phyloP scores from a whole-genome alignment of 1,139 yeast genomes.

The Suhomyces panamericanus region DNA sequence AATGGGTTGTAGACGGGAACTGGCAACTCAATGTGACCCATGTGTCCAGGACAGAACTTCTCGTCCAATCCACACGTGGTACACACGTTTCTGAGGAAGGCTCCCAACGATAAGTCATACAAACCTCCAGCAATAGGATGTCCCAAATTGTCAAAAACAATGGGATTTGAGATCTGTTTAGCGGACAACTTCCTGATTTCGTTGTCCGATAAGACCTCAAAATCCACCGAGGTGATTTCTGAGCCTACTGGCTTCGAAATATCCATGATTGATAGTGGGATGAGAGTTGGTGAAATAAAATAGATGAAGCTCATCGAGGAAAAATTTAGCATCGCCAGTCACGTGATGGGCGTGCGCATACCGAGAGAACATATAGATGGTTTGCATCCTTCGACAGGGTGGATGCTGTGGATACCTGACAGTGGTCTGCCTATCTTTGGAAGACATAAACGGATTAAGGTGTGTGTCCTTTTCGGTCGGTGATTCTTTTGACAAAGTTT shows the following conservation, averaged over 20 bases:
- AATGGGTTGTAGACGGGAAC: slow-evolving; percentile 94
- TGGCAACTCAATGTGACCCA: slow-evolving; percentile 96
- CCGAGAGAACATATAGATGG: neutral
- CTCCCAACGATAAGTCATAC: slow-evolving; percentile 92
- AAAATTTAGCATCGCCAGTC: slow-evolving; percentile 2
- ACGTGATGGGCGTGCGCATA: slow-evolving; percentile 5
- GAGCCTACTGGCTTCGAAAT: slow-evolving; percentile 95
- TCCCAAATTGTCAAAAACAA: slow-evolving; percentile 91
- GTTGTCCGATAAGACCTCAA: slow-evolving; percentile 76
- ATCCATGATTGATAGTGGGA: slow-evolving; percentile 58
- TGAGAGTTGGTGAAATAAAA: slow-evolving; percentile 7
- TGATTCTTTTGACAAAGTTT: too few species aligned
- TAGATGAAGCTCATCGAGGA: slow-evolving; percentile 7
- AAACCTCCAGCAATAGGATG: slow-evolving; percentile 94
- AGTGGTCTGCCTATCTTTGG: too few species aligned
- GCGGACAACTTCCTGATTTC: slow-evolving; percentile 88
- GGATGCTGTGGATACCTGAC: neutral
- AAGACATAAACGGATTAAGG: too few species aligned
- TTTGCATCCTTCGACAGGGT: neutral
- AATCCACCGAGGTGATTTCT: slow-evolving; percentile 88
- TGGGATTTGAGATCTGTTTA: slow-evolving; percentile 92
- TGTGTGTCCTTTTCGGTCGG: too few species aligned
- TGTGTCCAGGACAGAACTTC: slow-evolving; percentile 95
- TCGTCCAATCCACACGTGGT: slow-evolving; percentile 96
- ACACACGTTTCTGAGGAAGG: slow-evolving; percentile 84